phyloP scores from a whole-genome alignment of 2,329 filamentous ascomycete species.

The Triangularia verruculosa region DNA sequence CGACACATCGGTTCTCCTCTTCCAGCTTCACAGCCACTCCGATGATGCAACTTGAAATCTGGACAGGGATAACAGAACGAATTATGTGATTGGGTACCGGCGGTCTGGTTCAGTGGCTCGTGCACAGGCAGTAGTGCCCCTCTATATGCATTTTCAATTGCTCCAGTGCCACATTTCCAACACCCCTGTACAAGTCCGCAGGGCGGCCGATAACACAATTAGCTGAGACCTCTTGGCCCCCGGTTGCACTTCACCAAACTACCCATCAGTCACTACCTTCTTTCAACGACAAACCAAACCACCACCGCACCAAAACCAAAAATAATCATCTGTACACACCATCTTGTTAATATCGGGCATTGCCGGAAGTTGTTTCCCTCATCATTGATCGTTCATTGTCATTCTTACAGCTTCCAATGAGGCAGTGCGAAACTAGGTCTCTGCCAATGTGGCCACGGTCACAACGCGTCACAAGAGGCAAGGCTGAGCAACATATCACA shows the following conservation, averaged over 20 bases:
- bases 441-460: conserved; percentile 15
- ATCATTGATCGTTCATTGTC: neutral
- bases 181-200: neutral
- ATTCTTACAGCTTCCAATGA: conserved; percentile 32
- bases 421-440: conserved; percentile 18
- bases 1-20: neutral
- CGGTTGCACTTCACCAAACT: neutral
- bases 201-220: neutral
- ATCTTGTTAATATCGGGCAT: neutral
- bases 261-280: neutral
- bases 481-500: conserved; percentile 15
- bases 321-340: neutral
- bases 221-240: neutral
- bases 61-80: neutral
- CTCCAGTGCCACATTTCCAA: neutral
- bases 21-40: neutral
- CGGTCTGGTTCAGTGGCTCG: conserved; percentile 12
- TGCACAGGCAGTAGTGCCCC: conserved; percentile 2
- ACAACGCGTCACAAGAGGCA: conserved; percentile 15
- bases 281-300: neutral
- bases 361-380: neutral
- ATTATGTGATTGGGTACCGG: conserved; percentile 3
- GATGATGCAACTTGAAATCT: neutral
- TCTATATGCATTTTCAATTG: neutral
- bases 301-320: neutral